phyloP scores from a whole-genome alignment of 2,329 filamentous ascomycete genomes.

The Pseudofabraea citricarpa region DNA sequence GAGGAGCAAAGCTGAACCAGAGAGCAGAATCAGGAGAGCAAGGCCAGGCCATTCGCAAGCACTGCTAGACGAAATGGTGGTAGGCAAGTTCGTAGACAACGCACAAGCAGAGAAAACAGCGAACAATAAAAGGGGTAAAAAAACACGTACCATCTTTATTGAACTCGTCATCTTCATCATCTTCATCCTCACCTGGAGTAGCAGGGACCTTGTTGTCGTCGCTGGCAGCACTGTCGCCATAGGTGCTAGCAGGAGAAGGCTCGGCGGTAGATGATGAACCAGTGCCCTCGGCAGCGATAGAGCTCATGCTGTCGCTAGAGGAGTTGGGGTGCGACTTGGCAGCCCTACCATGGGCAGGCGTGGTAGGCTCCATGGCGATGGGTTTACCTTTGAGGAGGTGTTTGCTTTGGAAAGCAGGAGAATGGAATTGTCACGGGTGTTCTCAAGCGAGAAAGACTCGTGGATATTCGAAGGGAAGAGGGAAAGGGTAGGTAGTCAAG shows the following conservation, averaged over 20 bases:
- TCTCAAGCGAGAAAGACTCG: too few relatives aligned
- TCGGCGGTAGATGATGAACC: constrained; percentile 8
- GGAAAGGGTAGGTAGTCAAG: too few relatives aligned
- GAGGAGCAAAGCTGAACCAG: too few relatives aligned
- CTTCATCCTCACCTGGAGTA: constrained; percentile 11
- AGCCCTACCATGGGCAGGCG: neutral
- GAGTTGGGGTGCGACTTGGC: neutral
- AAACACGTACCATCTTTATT: constrained; percentile 15
- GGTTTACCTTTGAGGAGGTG: too few relatives aligned
- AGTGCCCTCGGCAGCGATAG: constrained; percentile 3
- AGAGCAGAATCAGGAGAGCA: too few relatives aligned
- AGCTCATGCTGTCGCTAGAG: neutral
- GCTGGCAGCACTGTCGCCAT: constrained; percentile 17
- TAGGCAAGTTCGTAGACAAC: too few relatives aligned
- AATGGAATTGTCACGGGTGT: too few relatives aligned
- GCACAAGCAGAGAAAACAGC: too few relatives aligned
- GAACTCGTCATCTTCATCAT: constrained; percentile 8
- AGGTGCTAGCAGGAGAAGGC: constrained; percentile 22
- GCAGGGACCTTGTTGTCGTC: too few relatives aligned
- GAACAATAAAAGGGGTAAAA: neutral
- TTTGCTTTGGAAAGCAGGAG: neutral
- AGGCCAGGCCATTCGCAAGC: too few relatives aligned
- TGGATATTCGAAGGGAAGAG: too few relatives aligned
- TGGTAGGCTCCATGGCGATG: neutral
- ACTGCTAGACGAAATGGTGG: too few relatives aligned